Percentiles rank a stretch among this genome's conserved stretches.
Evolutionary conservation across 2,329 filamentous ascomycete genomes (phyloP).

Genomic region (Neophaeococcomyces aloes): DNA sequence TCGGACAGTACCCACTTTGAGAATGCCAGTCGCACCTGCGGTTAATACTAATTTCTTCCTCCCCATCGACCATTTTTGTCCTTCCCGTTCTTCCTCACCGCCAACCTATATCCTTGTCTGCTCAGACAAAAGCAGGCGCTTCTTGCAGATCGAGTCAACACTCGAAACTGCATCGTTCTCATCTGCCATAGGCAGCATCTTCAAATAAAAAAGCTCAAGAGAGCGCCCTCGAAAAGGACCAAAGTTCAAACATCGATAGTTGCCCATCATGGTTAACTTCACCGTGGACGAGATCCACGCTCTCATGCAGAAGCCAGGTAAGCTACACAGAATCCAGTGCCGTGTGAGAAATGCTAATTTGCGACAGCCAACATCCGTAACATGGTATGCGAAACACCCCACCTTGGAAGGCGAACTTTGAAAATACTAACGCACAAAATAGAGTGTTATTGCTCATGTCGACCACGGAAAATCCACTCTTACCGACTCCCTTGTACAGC

Average conservation of each 20-base stretch:
- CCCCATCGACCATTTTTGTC: constrained; percentile 6
- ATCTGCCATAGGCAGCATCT: background rate
- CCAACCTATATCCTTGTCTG: constrained; percentile 6
- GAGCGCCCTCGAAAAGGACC: constrained; percentile 17
- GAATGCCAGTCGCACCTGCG: constrained; percentile 1
- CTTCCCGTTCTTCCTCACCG: constrained; percentile 3
- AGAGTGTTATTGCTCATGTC: constrained; percentile 41
- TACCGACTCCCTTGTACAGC: constrained; percentile 97
- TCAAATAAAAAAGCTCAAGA: constrained; percentile 15
- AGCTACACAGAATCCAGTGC: constrained; percentile 20
- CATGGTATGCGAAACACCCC: constrained; percentile 79
- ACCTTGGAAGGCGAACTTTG: constrained; percentile 18
- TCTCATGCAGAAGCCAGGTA: constrained; percentile 11
- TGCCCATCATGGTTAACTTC: constrained; percentile 99
- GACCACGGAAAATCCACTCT: constrained; percentile 99
- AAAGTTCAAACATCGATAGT: constrained; percentile 32
- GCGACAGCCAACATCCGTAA: constrained; percentile 60
- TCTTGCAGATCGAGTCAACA: constrained; percentile 4
- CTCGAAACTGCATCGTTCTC: background rate
- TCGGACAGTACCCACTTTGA: background rate
- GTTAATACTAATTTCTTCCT: constrained; percentile 2
- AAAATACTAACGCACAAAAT: constrained; percentile 1
- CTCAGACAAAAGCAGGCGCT: constrained; percentile 7
- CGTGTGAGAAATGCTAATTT: constrained; percentile 41
- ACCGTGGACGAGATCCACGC: constrained; percentile 75